Conservation (phyloP, 129 eudicot species). For the Lonicera japonica region DNA sequence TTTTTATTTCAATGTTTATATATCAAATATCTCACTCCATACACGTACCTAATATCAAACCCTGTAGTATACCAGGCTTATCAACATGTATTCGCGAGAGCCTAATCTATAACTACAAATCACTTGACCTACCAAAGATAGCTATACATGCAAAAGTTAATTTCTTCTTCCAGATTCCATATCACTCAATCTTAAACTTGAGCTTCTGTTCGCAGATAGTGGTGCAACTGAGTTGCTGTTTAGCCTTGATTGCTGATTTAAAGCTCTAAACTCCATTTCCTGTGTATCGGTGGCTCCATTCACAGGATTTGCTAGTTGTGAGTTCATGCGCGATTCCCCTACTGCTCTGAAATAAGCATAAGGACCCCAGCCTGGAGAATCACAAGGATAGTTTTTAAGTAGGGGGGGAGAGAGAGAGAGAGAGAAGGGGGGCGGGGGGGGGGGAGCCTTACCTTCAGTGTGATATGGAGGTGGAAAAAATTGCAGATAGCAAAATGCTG, state of each 20-base stretch:
- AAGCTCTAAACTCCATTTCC: conserved; percentile 13
- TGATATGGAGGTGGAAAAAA: conserved; percentile 81
- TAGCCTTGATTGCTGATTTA: conserved; percentile 21
- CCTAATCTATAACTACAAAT: neutral
- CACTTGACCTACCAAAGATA: conserved; percentile 1
- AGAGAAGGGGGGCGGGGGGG: neutral
- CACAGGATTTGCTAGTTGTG: conserved; percentile 16
- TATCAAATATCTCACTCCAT: too few species aligned
- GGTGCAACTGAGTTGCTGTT: conserved; percentile 16
- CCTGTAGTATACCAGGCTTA: conserved; percentile 14
- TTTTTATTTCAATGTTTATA: too few species aligned
- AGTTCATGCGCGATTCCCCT: conserved; percentile 41
- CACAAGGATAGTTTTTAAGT: neutral
- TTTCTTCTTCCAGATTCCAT: conserved; percentile 41
- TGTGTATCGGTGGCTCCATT: conserved; percentile 18
- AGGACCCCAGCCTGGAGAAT: conserved; percentile 61
- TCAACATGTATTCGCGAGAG: conserved; percentile 6
- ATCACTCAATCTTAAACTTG: conserved; percentile 21
- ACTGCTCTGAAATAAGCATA: conserved; percentile 79
- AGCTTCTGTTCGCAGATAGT: conserved; percentile 13
- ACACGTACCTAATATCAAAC: too few species aligned
- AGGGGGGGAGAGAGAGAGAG: neutral
- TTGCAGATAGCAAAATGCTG: conserved; percentile 72
- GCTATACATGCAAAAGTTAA: neutral
- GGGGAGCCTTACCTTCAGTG: conserved; percentile 33